Evolutionary conservation across 306 rosid genomes (phyloP).

Genomic region (Ammopiptanthus mongolicus): DNA sequence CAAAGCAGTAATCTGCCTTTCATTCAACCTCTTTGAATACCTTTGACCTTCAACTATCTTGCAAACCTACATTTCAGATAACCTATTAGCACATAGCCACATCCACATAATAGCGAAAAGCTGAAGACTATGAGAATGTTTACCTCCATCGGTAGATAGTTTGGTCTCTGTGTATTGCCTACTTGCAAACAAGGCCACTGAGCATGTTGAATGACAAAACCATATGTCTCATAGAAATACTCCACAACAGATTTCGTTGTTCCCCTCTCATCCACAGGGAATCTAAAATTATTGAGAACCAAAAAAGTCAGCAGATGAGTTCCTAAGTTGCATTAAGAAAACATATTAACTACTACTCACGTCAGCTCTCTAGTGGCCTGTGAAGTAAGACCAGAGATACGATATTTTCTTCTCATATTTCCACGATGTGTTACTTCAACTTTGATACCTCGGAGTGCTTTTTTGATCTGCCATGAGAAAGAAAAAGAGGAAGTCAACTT

Average conservation of each 20-base stretch:
- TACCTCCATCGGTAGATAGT: conserved; percentile 97
- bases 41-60: conserved; percentile 96
- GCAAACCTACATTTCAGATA: conserved; percentile 59
- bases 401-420: conserved; percentile 88
- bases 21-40: conserved; percentile 81
- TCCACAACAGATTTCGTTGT: conserved; percentile 93
- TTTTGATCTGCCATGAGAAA: conserved; percentile 61
- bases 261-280: conserved; percentile 93
- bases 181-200: conserved; percentile 99
- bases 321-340: not conserved
- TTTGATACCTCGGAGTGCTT: conserved; percentile 90
- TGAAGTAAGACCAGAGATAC: conserved; percentile 86
- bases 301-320: not conserved
- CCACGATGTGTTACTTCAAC: conserved; percentile 98
- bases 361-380: conserved; percentile 92
- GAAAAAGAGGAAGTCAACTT: not conserved
- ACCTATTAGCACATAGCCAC: conserved; percentile 8
- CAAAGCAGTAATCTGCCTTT: conserved; percentile 82
- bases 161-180: conserved; percentile 84
- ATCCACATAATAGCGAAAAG: not conserved
- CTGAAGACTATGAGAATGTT: not conserved
- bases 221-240: conserved; percentile 85
- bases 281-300: conserved; percentile 39
- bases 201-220: conserved; percentile 73
- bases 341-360: conserved; percentile 34